Evolutionary conservation across 2,329 filamentous ascomycete species (phyloP).

Genomic region (Neoarthrinium moseri): DNA sequence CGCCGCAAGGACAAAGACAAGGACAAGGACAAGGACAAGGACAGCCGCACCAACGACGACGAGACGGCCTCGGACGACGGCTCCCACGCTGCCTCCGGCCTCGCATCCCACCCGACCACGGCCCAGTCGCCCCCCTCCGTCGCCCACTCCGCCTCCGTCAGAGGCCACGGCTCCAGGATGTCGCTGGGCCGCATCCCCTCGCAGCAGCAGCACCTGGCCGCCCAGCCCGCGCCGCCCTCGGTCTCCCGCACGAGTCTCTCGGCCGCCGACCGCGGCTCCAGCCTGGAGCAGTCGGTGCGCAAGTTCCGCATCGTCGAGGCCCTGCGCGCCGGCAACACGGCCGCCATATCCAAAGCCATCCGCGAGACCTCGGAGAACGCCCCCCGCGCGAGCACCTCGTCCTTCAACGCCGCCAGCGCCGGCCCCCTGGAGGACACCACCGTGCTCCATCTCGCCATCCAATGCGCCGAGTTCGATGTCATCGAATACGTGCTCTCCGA

Average conservation of each 20-base stretch:
- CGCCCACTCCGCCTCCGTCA: conserved; percentile 14
- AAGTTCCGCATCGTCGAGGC: conserved; percentile 95
- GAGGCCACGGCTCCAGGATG: conserved; percentile 10
- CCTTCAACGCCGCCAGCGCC: conserved; percentile 41
- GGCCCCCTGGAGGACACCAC: conserved; percentile 74
- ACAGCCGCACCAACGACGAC: conserved; percentile 17
- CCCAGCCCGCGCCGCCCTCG: conserved; percentile 26
- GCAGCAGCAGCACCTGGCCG: conserved; percentile 17
- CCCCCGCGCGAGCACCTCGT: conserved; percentile 56
- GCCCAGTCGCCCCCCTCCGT: conserved; percentile 9
- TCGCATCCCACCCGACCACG: background rate
- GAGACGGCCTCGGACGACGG: conserved; percentile 9
- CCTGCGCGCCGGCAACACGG: conserved; percentile 84
- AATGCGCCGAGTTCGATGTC: conserved; percentile 89
- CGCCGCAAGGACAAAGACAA: conserved; percentile 42
- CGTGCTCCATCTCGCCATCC: conserved; percentile 88
- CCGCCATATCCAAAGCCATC: conserved; percentile 83
- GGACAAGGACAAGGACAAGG: conserved; percentile 21
- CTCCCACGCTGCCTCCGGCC: conserved; percentile 2
- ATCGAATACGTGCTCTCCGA: conserved; percentile 92
- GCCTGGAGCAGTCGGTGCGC: conserved; percentile 88
- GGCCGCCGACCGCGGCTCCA: conserved; percentile 39
- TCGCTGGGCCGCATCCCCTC: conserved; percentile 20
- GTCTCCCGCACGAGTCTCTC: conserved; percentile 28
- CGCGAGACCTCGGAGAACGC: conserved; percentile 59